Conservation (phyloP, 1,284 basidiomycete species). For the Neotropicomus parvogracilis region DNA sequence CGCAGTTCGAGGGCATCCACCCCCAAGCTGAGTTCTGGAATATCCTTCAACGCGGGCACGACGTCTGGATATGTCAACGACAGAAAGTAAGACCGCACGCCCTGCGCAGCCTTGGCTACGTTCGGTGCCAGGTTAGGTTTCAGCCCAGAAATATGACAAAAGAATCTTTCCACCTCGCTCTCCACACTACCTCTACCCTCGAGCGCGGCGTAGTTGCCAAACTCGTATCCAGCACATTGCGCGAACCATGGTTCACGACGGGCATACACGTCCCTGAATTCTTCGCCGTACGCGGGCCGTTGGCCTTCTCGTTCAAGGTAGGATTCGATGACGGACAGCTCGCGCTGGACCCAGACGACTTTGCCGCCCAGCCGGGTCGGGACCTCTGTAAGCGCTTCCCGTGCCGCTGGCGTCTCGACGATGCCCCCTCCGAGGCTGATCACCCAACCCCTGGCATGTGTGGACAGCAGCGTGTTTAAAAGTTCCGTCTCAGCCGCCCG, state of each 20-base stretch:
- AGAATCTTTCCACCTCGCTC: constrained; percentile 68
- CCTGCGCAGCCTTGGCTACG: constrained; percentile 40
- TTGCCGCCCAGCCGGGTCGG: constrained; percentile 47
- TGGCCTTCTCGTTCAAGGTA: constrained; percentile 78
- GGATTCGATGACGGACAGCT: constrained; percentile 66
- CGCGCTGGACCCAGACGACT: constrained; percentile 71
- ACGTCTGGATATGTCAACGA: constrained; percentile 91
- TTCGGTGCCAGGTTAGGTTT: constrained; percentile 64
- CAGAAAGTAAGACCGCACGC: constrained; percentile 82
- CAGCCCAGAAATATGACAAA: constrained; percentile 82
- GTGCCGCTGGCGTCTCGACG: constrained; percentile 79
- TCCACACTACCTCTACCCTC: constrained; percentile 17
- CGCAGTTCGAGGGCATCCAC: constrained; percentile 92
- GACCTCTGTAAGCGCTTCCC: constrained; percentile 71
- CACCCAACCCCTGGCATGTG: constrained; percentile 62
- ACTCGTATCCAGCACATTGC: constrained; percentile 84
- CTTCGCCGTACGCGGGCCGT: constrained; percentile 85
- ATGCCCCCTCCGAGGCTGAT: constrained; percentile 95
- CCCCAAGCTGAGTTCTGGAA: constrained; percentile 78
- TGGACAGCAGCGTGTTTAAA: constrained; percentile 58
- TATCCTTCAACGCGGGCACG: constrained; percentile 61
- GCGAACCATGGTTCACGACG: constrained; percentile 86
- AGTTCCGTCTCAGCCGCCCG: constrained; percentile 58
- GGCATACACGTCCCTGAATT: constrained; percentile 78
- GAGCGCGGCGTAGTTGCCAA: constrained; percentile 70